These are phyloP conservation scores for Collybia sp. DNA, from an alignment of 768 basidiomycete species.

Conservation along the genomic window DNA sequence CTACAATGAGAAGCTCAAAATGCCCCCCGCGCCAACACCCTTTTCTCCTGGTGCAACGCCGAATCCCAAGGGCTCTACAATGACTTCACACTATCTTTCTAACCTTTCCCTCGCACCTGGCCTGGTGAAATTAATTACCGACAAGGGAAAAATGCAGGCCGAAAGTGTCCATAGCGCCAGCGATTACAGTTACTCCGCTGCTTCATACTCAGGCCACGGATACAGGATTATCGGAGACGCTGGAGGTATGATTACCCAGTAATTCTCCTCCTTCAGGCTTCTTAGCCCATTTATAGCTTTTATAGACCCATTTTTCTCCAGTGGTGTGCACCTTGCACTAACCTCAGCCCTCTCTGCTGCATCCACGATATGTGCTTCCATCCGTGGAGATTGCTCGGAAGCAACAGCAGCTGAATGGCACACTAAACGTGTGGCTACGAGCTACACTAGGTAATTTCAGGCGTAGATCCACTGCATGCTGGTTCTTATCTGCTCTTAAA, in stretches of 20 bases:
- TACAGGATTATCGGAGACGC: slow-evolving; percentile 68
- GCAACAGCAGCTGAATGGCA: slow-evolving; percentile 46
- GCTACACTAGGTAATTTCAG: slow-evolving; percentile 46
- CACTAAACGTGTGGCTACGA: slow-evolving; percentile 48
- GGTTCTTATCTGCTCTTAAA: not conserved
- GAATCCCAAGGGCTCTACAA: slow-evolving; percentile 18
- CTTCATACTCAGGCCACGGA: slow-evolving; percentile 45
- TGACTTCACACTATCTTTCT: slow-evolving; percentile 35
- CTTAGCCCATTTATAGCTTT: slow-evolving; percentile 34
- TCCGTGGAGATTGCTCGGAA: slow-evolving; percentile 46
- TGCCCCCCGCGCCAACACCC: slow-evolving; percentile 19
- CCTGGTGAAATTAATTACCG: slow-evolving; percentile 34
- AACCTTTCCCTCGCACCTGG: slow-evolving; percentile 45
- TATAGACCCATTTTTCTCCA: slow-evolving; percentile 65
- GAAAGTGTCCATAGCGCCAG: slow-evolving; percentile 48
- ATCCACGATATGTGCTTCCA: slow-evolving; percentile 50
- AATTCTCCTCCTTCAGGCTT: slow-evolving; percentile 1
- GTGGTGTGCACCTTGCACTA: slow-evolving; percentile 59
- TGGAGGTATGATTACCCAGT: slow-evolving; percentile 38
- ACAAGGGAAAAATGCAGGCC: slow-evolving; percentile 28
- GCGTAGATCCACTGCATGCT: too few species aligned
- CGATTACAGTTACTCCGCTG: slow-evolving; percentile 64
- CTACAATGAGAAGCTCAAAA: slow-evolving; percentile 35
- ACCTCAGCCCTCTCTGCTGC: slow-evolving; percentile 59
- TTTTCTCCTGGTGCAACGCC: slow-evolving; percentile 20